Base-by-base conservation (phyloP, 2,329 filamentous ascomycete species). In the Claviceps pusilla region DNA sequence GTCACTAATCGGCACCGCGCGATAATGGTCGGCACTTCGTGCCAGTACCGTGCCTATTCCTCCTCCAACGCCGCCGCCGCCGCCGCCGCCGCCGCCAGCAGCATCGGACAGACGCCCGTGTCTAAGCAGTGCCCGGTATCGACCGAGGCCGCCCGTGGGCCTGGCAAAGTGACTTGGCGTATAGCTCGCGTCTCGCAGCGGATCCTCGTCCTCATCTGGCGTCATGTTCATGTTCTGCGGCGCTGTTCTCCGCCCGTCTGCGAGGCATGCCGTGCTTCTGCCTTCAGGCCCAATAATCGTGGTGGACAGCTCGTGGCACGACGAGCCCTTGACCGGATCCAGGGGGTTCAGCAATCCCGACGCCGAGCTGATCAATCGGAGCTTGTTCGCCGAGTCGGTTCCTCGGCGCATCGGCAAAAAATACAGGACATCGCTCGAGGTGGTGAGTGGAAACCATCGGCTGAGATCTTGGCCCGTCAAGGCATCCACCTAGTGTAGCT, bases 1-100 rank as follows among this genome's bases (percentile, higher is more conserved):
- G 63, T 86, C 83, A 57, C 79, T 82, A 43, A 86, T 64, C 3
- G 83, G 82, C 12, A 84, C 67, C 2, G 82, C 81, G 48, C 75
- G 76, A 60, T 81, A 84, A 60, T 85, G 80, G 60, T 84, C 80
- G 39, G 74, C 74, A 50, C 69, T 70, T 1, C 68, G 70, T 16
- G 70, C 68, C 37, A 69, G 66, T n/a, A 73, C 63, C 9, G 68
- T 61, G 37, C 57, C 59, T 9, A 57, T 41, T 28, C 57, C 59
- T 10, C 57, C 41, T 28, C 48, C 51, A 35, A 52, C 52, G 31
- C 52, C 51, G 29, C 35, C 19, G 19, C 19, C 19, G 19, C 19
- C 19, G 19, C 19, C 19, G 19, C 19, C 19, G 19, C 19, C 19
- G n/a, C n/a, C n/a, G n/a, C n/a, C n/a, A 19, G 19, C 31, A 37